Percentiles rank a stretch among this genome's conserved stretches.
Conservation (phyloP, 2,329 filamentous ascomycete genomes). For the Fusarium caatingaense region DNA sequence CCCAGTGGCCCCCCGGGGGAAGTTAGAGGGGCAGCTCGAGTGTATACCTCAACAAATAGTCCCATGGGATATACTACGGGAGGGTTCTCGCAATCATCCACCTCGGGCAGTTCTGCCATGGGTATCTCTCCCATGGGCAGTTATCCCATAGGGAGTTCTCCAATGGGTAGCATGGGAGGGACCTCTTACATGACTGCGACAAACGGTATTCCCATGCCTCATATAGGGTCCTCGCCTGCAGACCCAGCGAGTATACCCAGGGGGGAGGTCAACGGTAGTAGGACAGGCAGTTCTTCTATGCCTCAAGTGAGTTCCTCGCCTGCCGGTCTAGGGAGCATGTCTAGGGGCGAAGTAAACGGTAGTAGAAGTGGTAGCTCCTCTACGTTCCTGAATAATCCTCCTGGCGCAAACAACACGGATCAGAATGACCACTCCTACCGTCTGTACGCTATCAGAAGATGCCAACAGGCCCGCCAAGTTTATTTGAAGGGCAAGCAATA, state of each 20-base stretch:
- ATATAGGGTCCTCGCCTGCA: no score
- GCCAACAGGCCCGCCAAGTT: background rate
- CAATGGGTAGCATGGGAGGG: background rate
- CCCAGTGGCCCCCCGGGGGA: accelerated
- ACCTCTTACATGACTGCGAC: background rate
- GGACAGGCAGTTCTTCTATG: background rate
- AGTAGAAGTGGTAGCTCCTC: background rate
- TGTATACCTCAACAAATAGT: background rate
- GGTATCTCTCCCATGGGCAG: no score
- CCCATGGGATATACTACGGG: background rate
- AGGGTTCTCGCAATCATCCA: background rate
- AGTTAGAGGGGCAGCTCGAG: background rate
- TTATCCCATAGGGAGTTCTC: background rate
- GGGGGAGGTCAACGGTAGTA: no score
- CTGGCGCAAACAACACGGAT: background rate
- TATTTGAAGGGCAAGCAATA: background rate
- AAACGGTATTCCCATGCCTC: no score
- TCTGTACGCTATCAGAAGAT: background rate
- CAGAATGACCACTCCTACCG: background rate
- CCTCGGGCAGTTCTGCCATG: background rate
- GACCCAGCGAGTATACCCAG: no score
- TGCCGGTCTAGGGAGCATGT: background rate
- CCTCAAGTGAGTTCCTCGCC: background rate
- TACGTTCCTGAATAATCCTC: background rate
- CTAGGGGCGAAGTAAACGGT: background rate